Evolutionary conservation across 2,329 filamentous ascomycete genomes (phyloP).

Genomic region (Raffaelea ambrosiae): DNA sequence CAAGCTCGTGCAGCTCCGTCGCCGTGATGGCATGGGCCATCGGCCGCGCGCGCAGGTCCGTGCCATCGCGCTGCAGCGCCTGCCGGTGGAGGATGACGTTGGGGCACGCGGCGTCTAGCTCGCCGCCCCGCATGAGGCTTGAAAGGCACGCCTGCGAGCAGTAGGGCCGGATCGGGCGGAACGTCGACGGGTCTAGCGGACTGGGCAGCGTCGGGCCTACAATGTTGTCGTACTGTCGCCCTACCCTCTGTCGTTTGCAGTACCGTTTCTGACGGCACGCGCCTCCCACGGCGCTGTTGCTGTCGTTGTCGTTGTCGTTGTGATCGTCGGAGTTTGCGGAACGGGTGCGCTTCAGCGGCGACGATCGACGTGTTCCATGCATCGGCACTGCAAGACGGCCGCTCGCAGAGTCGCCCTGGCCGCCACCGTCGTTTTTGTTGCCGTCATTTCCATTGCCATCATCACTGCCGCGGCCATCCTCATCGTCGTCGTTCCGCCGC

Average conservation of each 20-base stretch:
- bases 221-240: slow-evolving; percentile 1
- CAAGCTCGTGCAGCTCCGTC: neutral
- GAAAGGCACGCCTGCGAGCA: neutral
- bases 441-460: no score
- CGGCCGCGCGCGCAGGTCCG: neutral
- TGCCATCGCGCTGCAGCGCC: neutral
- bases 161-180: slow-evolving; percentile 3
- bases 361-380: neutral
- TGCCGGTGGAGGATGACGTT: slow-evolving; percentile 1
- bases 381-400: neutral
- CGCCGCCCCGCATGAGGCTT: neutral
- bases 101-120: slow-evolving; percentile 2
- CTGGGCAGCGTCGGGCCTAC: neutral
- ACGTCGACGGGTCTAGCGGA: slow-evolving; percentile 1
- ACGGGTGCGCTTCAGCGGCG: neutral
- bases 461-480: neutral
- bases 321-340: neutral
- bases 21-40: neutral
- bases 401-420: no score
- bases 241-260: neutral
- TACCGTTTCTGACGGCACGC: no score
- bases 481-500: slow-evolving; percentile 1
- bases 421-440: no score
- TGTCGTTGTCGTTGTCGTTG: neutral
- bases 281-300: no score